Evolutionary conservation across 2,329 filamentous ascomycete species (phyloP).

Genomic region (Bipolaris sorokiniana): DNA sequence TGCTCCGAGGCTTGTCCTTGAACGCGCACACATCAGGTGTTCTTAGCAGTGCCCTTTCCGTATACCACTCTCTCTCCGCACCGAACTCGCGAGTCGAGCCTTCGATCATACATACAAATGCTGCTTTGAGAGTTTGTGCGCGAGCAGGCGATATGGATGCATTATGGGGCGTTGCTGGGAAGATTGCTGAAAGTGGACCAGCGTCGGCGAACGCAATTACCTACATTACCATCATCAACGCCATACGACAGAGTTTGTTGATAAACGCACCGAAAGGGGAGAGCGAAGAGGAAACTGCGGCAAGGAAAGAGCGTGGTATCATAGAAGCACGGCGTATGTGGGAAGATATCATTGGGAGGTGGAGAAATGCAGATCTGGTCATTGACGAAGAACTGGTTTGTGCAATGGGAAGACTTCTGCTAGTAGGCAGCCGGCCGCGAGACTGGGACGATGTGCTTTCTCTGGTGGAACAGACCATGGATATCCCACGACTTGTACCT

Average conservation of each 20-base stretch:
- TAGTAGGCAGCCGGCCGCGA: slow-evolving; percentile 64
- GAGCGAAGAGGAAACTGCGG: slow-evolving; percentile 34
- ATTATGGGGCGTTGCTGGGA: slow-evolving; percentile 77
- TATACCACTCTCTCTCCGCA: slow-evolving; percentile 77
- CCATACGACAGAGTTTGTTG: slow-evolving; percentile 59
- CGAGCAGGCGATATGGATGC: slow-evolving; percentile 77
- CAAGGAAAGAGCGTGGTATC: slow-evolving; percentile 56
- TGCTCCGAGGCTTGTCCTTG: slow-evolving; percentile 75
- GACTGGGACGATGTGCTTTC: slow-evolving; percentile 76
- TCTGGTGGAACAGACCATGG: slow-evolving; percentile 82
- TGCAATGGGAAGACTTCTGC: slow-evolving; percentile 79
- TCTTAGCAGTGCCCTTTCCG: slow-evolving; percentile 70
- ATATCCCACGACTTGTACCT: slow-evolving; percentile 65
- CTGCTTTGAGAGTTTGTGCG: slow-evolving; percentile 81
- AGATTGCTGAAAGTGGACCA: slow-evolving; percentile 68
- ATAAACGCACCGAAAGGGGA: slow-evolving; percentile 36
- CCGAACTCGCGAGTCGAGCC: slow-evolving; percentile 69
- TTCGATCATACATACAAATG: slow-evolving; percentile 84
- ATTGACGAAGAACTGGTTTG: slow-evolving; percentile 82
- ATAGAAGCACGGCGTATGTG: slow-evolving; percentile 76
- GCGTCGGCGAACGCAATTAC: slow-evolving; percentile 73
- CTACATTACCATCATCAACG: slow-evolving; percentile 83
- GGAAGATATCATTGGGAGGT: slow-evolving; percentile 78
- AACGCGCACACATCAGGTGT: slow-evolving; percentile 65
- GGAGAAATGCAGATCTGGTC: slow-evolving; percentile 71